Evolutionary conservation across 2,329 filamentous ascomycete genomes (phyloP).

Genomic region (Xylariaceae sp.): DNA sequence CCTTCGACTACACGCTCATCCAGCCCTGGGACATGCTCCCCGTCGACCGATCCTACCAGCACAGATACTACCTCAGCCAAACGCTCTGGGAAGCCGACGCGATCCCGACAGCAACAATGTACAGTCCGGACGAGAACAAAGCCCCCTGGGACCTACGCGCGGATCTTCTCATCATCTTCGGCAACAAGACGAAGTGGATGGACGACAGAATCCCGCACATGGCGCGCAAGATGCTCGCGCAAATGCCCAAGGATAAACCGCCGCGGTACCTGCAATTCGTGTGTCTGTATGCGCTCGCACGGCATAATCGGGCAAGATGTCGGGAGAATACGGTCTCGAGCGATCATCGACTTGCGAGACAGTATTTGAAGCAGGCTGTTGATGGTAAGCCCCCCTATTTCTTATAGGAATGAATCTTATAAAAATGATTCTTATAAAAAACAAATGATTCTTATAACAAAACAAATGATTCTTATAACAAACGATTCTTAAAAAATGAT

Average conservation of each 20-base stretch:
- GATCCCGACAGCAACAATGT: conserved; percentile 25
- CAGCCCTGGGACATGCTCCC: conserved; percentile 29
- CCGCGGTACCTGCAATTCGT: conserved; percentile 26
- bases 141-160: conserved; percentile 25
- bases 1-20: conserved; percentile 29
- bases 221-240: conserved; percentile 21
- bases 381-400: conserved; percentile 20
- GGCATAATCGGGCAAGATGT: conserved; percentile 19
- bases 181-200: conserved; percentile 24
- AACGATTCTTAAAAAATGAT: too few species aligned
- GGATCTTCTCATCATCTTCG: conserved; percentile 27
- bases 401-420: too few species aligned
- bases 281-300: conserved; percentile 25
- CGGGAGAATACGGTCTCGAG: conserved; percentile 11
- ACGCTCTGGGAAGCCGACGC: conserved; percentile 24
- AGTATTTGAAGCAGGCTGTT: conserved; percentile 22
- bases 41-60: conserved; percentile 23
- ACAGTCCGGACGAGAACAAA: conserved; percentile 16
- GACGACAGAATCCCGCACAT: conserved; percentile 25
- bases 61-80: conserved; percentile 29
- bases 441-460: too few species aligned
- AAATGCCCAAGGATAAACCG: conserved; percentile 19
- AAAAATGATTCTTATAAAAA: too few species aligned
- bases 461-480: too few species aligned
- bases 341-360: conserved; percentile 24